Conservation (phyloP, 2,329 filamentous ascomycete genomes). For the Hypoxylon sp. region DNA sequence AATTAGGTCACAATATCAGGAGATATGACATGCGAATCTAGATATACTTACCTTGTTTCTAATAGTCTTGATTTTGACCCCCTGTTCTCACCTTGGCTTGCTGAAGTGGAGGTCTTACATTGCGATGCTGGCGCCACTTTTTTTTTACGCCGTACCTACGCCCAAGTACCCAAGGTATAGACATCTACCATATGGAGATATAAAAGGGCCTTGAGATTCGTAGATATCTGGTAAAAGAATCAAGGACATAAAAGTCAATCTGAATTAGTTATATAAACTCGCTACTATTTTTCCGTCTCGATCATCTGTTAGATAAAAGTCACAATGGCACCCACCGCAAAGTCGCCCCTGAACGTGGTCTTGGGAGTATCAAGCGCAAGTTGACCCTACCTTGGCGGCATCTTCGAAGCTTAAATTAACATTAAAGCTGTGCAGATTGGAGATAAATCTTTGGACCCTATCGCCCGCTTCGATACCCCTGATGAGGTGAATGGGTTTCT, state of each 20-base stretch:
- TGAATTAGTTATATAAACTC: not conserved
- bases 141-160: not conserved
- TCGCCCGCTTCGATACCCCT: conserved; percentile 35
- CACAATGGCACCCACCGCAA: conserved; percentile 6
- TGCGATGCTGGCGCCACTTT: conserved; percentile 1
- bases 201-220: not conserved
- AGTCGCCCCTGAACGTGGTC: not conserved
- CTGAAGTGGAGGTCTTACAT: not conserved
- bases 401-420: not conserved
- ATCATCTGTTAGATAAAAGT: not conserved
- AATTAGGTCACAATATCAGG: not conserved
- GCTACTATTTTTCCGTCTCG: not conserved
- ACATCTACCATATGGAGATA: not conserved
- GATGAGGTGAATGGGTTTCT: conserved; percentile 40
- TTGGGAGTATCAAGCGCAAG: conserved; percentile 2
- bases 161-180: not conserved
- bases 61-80: not conserved
- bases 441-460: conserved; percentile 23
- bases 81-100: not conserved
- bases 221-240: not conserved
- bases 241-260: not conserved
- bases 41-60: not conserved
- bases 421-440: conserved; percentile 25
- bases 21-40: not conserved
- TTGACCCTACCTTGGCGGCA: not conserved